A percentile compares a stretch with the other conserved stretches of the same genome.
These are phyloP conservation scores for Vitis hybrid DNA, from an alignment of 177 flowering plant genomes.

Conservation along the genomic window DNA sequence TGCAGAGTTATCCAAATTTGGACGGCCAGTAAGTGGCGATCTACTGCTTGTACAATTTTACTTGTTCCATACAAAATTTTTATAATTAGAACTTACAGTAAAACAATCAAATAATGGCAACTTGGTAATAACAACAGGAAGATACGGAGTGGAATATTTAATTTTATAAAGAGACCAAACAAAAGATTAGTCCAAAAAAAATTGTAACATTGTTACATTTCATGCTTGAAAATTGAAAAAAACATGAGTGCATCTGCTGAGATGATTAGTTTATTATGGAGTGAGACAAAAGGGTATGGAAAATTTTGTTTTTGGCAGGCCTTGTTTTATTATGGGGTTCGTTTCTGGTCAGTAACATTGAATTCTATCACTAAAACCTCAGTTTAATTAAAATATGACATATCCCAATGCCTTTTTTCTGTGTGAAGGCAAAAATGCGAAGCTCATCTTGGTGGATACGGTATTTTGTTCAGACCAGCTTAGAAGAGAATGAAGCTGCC, in stretches of 20 bases:
- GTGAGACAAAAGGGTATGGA: too few relatives aligned
- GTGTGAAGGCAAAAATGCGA: slow-evolving; percentile 69
- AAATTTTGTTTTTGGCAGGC: too few relatives aligned
- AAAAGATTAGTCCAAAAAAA: too few relatives aligned
- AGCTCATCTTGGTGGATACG: slow-evolving; percentile 83
- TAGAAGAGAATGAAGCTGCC: slow-evolving; percentile 70
- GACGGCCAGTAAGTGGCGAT: slow-evolving; percentile 53
- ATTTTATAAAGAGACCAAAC: too few relatives aligned
- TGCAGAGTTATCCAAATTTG: slow-evolving; percentile 70
- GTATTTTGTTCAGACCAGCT: slow-evolving; percentile 65
- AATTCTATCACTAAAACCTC: neutral
- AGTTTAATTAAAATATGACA: neutral
- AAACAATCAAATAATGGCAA: too few relatives aligned
- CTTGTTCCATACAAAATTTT: neutral
- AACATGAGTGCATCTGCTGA: too few relatives aligned
- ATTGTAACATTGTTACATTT: neutral
- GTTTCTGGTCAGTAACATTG: too few relatives aligned
- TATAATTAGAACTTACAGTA: too few relatives aligned
- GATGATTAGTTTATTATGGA: too few relatives aligned
- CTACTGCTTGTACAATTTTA: slow-evolving; percentile 3
- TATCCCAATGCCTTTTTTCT: slow-evolving; percentile 5
- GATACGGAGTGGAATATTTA: too few relatives aligned
- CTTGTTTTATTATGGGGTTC: too few relatives aligned
- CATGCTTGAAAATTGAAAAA: neutral
- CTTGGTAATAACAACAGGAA: too few relatives aligned